A percentile compares a stretch with the other conserved stretches of the same genome.
phyloP scores from a whole-genome alignment of 2,329 filamentous ascomycete genomes.

The Dichotomopilus funicola region DNA sequence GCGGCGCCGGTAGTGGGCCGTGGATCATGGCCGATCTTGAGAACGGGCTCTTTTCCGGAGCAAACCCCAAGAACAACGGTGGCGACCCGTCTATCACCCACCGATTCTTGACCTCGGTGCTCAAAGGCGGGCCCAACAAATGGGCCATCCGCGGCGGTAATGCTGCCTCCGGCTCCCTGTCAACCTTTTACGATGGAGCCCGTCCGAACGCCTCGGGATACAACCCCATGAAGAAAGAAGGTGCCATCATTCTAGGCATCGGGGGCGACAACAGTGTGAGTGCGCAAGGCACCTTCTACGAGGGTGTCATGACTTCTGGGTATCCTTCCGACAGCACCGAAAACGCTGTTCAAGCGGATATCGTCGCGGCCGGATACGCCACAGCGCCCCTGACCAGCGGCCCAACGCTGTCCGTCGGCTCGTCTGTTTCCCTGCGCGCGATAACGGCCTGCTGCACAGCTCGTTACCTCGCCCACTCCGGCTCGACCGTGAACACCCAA shows the following conservation, averaged over 20 bases:
- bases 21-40: slow-evolving; percentile 67
- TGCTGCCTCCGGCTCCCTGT: slow-evolving; percentile 45
- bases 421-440: slow-evolving; percentile 33
- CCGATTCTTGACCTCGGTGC: slow-evolving; percentile 50
- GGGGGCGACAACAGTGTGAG: slow-evolving; percentile 59
- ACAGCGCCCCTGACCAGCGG: slow-evolving; percentile 33
- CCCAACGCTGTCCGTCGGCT: slow-evolving; percentile 18
- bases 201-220: slow-evolving; percentile 48
- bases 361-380: slow-evolving; percentile 54
- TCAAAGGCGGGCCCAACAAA: slow-evolving; percentile 50
- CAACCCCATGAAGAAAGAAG: slow-evolving; percentile 58
- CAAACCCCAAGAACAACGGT: slow-evolving; percentile 39
- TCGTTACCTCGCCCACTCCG: slow-evolving; percentile 49
- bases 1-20: slow-evolving; percentile 51
- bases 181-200: slow-evolving; percentile 52
- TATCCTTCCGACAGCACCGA: slow-evolving; percentile 56
- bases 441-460: slow-evolving; percentile 49
- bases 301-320: slow-evolving; percentile 57
- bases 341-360: slow-evolving; percentile 51
- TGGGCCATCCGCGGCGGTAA: slow-evolving; percentile 57
- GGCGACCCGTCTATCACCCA: slow-evolving; percentile 45
- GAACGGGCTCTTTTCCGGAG: slow-evolving; percentile 58
- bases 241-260: slow-evolving; percentile 62
- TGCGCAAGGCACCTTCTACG: slow-evolving; percentile 58
- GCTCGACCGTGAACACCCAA: slow-evolving; percentile 44